Percentiles rank a stretch among this genome's conserved stretches.
These are phyloP conservation scores for Alloteropsis angusta DNA, from an alignment of 202 grass and related monocot species.

Conservation along the genomic window DNA sequence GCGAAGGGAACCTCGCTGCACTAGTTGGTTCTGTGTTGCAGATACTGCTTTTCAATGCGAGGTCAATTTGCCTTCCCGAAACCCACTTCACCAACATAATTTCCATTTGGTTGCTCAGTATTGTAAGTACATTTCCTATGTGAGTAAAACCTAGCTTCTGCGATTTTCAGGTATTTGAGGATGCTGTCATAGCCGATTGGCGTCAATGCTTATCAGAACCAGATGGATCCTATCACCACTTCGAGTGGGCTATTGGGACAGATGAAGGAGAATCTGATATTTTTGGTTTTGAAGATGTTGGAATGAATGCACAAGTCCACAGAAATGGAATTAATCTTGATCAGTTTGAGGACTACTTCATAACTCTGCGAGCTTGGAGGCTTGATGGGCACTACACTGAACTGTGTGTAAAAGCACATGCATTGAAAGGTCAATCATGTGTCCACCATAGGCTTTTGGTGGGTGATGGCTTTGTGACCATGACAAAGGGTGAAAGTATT, in stretches of 20 bases:
- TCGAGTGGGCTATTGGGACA: slow-evolving; percentile 94
- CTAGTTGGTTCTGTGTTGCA: slow-evolving; percentile 83
- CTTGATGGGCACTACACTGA: slow-evolving; percentile 57
- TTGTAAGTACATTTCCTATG: slow-evolving; percentile 9
- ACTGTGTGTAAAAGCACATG: slow-evolving; percentile 80
- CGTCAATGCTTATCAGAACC: slow-evolving; percentile 45
- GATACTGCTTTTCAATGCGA: slow-evolving; percentile 90
- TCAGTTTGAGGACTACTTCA: slow-evolving; percentile 55
- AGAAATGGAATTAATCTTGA: slow-evolving; percentile 71
- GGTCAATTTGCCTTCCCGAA: slow-evolving; percentile 40
- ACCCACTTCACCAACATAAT: background rate
- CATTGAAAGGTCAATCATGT: slow-evolving; percentile 84
- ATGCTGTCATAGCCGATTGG: slow-evolving; percentile 64
- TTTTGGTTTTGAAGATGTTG: slow-evolving; percentile 83
- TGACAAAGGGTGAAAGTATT: slow-evolving; percentile 81
- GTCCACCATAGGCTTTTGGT: slow-evolving; percentile 80
- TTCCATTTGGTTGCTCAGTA: background rate
- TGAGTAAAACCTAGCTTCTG: slow-evolving; percentile 19
- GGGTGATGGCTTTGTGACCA: slow-evolving; percentile 77
- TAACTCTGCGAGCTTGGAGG: slow-evolving; percentile 77
- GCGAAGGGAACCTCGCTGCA: slow-evolving; percentile 62
- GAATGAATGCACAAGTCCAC: slow-evolving; percentile 59
- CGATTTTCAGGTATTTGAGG: slow-evolving; percentile 72
- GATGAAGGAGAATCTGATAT: slow-evolving; percentile 81
- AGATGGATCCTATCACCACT: slow-evolving; percentile 75